Evolutionary conservation across 306 rosid species (phyloP).

Genomic region (Quercus engelmannii): DNA sequence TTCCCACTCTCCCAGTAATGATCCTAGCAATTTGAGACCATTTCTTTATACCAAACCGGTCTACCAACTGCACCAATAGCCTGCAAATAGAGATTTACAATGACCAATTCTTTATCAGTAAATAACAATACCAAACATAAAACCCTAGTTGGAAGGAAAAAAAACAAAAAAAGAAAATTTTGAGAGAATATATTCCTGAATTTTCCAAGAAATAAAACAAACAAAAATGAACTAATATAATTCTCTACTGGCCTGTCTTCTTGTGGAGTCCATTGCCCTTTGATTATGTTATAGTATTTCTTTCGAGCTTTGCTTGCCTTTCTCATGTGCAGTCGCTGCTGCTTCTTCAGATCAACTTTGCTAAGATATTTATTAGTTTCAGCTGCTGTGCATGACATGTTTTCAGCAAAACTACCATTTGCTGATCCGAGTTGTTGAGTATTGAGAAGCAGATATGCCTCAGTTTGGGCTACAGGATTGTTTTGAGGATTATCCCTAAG

Average conservation of each 20-base stretch:
- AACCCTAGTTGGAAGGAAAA: not conserved
- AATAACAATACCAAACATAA: not conserved
- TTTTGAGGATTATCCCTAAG: conserved; percentile 17
- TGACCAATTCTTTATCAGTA: not conserved
- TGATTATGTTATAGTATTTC: conserved; percentile 20
- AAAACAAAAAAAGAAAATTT: not conserved
- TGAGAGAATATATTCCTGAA: not conserved
- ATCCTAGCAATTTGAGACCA: conserved; percentile 61
- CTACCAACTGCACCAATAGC: conserved; percentile 39
- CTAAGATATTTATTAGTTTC: not conserved
- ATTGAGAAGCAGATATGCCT: conserved; percentile 1
- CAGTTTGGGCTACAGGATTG: not conserved
- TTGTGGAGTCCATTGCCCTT: conserved; percentile 64
- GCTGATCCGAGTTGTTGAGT: conserved; percentile 17
- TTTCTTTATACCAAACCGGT: conserved; percentile 41
- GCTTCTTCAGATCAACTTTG: not conserved
- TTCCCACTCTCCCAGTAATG: conserved; percentile 53
- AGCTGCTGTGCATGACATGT: conserved; percentile 9
- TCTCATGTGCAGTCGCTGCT: conserved; percentile 2
- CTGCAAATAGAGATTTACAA: conserved; percentile 33
- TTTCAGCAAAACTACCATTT: not conserved
- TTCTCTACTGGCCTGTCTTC: conserved; percentile 50
- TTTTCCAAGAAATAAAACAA: not conserved
- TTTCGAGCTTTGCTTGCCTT: conserved; percentile 10
- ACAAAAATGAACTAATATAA: not conserved